These are phyloP conservation scores for Quercus robur DNA, from an alignment of 306 rosid genomes.

Conservation along the genomic window DNA sequence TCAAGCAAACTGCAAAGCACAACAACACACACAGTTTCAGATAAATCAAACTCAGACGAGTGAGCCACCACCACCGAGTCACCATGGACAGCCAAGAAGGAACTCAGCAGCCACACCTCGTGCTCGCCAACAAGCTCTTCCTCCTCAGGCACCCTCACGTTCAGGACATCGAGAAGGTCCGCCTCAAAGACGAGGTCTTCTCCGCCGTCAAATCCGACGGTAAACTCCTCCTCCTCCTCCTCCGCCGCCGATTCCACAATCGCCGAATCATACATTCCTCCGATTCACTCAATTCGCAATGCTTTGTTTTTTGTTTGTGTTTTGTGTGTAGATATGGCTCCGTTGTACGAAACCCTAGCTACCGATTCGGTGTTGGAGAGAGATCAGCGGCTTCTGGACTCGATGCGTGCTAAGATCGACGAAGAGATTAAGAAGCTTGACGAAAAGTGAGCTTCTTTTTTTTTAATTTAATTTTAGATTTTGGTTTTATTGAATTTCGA, in stretches of 20 bases:
- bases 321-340: slow-evolving; percentile 60
- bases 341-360: slow-evolving; percentile 76
- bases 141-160: slow-evolving; percentile 76
- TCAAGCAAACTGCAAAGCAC: slow-evolving; percentile 26
- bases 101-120: slow-evolving; percentile 72
- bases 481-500: not conserved
- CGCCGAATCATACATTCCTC: not conserved
- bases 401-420: slow-evolving; percentile 72
- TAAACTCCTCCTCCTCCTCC: slow-evolving; percentile 7
- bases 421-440: slow-evolving; percentile 78
- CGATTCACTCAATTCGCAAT: not conserved
- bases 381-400: slow-evolving; percentile 67
- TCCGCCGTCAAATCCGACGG: slow-evolving; percentile 71
- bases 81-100: slow-evolving; percentile 85
- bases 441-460: slow-evolving; percentile 63
- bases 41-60: slow-evolving; percentile 7
- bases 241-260: not conserved
- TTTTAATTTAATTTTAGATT: not conserved
- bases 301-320: not conserved
- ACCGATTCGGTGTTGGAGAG: slow-evolving; percentile 58
- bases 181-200: slow-evolving; percentile 72
- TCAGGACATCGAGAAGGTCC: slow-evolving; percentile 87
- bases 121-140: slow-evolving; percentile 85
- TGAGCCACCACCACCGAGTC: not conserved
- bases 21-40: not conserved